Base-by-base conservation (phyloP, 2,329 filamentous ascomycete species). In the Ophiosphaerella korrae region DNA sequence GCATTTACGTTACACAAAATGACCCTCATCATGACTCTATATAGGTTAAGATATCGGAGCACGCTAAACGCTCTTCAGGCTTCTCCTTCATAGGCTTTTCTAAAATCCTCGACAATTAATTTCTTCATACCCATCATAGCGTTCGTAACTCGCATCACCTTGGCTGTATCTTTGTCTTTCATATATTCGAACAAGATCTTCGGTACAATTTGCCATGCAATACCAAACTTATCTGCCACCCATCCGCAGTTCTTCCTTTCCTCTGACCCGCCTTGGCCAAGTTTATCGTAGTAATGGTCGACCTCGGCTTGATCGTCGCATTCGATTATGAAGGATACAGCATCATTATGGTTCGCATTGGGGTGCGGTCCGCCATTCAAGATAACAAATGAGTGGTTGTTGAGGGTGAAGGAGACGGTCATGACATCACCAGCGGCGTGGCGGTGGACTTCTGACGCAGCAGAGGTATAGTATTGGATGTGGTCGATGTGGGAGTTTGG, bases 191-290 rank as follows among this genome's bases (percentile, higher is more conserved):
- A 69, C 44, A 80, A 53, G 16, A 41, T 52, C 52, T 52, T 71
- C 4, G 79, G 78, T 36, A 77, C 64, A 31, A 81, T 66, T 70
- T 82, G 79, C 79, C 79, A 81, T 11, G 64, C 57, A 9, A 81
- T 63, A 3, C 79, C 79, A 57, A 72, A 80, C 63, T 72, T 74
- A 57, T 81, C 78, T 5, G 61, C 67, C 36, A 80, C 39, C 79
- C 78, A 81, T 3, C 78, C 77, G 53, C 79, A 80, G 26, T 18
- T 34, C 58, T 74, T 68, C 46, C 66, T 70, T 7, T 62, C 53
- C 52, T 62, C 60, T 42, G 77, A 73, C 1, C 74, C 76, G 3
- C 74, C 77, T 42, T 75, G 73, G 7, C 66, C 53, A 23, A 81
- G 68, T 64, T 70, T 75, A 11, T 68, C 70, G 76, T 76, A 81